Evolutionary conservation across 306 rosid genomes (phyloP), one percentile per base, ranked within the genome.

Genomic region (Prunus fruticosa): DNA sequence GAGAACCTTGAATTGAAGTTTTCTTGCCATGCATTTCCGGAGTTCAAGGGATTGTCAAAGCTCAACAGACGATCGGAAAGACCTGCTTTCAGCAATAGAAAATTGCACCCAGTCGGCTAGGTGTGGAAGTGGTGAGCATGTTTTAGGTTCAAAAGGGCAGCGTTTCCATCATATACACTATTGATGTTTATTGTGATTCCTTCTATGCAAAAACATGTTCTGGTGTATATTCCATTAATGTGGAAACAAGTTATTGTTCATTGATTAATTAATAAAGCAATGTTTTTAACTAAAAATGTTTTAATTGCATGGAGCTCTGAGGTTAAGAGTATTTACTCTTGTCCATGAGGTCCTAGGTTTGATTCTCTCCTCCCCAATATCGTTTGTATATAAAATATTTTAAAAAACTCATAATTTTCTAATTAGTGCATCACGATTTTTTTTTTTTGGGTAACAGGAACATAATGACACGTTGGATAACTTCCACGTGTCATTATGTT

Each of bases 1-100:
- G 34, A 32, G 43, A 18, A 78, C 81, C 69, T 41, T 76, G 28
- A 12, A 58, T 80, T 71, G 63, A 78, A 43, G 73, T 70, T 77
- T 28, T 11, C 25, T 18, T 56, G 49, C 80, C 69, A 32, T 2
- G 54, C 64, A 20, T 72, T 56, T 64, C 50, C 67, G 20, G 47
- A 62, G 15, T 32, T 2, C 2, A 58, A 50, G 45, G 71, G 71
- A 66, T 28, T 13, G 46, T 22, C 25, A 34, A 52, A 20, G 50
- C 65, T 73, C 69, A 9, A n/a, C 11, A 1, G 11, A 38, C 18
- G 34, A 58, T 4, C 7, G 8, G 38, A 3, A 15, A 2, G 1
- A n/a, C 8, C 61, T 76, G 18, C 67, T 64, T 38, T 32, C n/a
- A 27, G 78, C 28, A 30, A 30, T 38, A 5, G 11, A 56, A 25